Base-by-base conservation (phyloP, 768 basidiomycete species). In the Boletus reticuloceps region DNA sequence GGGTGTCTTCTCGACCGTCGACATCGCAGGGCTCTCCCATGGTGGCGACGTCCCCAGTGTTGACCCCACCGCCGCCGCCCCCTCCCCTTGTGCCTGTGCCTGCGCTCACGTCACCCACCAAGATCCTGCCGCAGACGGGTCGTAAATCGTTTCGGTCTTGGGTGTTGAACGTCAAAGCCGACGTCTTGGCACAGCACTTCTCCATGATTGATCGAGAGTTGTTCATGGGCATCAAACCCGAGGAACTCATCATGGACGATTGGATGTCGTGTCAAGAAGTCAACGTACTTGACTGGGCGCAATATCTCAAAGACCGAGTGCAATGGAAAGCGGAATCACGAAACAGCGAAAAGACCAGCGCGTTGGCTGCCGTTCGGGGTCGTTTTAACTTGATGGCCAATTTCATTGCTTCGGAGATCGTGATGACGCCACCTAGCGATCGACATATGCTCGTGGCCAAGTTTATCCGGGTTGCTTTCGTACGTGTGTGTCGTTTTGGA, bases 121-220 rank as follows among this genome's bases (percentile, higher is more conserved):
- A 74, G 59, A 73, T 78, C 38, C 63, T 73, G n/a, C 53, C 65
- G 32, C 56, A 67, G n/a, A 49, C 71, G 12, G 74, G 70, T 8
- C 74, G 79, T 16, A 78, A 75, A n/a, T 66, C 72, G 8, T 82
- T 89, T 64, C 83, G 81, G 10, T 91, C 88, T 3, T 94, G 89
- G 74, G 77, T 94, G 48, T 74, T 91, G n/a, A 70, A 66, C 31
- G 76, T 81, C 65, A 76, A 82, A 7, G 82, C 88, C 1, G 82
- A 83, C 37, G 72, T 72, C 6, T 69, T 97, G 34, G 88, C 88
- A 1, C 79, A 85, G 50, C 89, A 94, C 62, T 89, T 95, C 64
- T 80, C 88, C 8, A 86, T 92, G 80, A 92, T 96, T 59, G 93
- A 96, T 59, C 81, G 90, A 25, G 93, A 95, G 61, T 73, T 95